These are phyloP conservation scores for Magnaporthiopsis incrustans DNA, from an alignment of 2,329 filamentous ascomycete genomes.

Conservation along the genomic window DNA sequence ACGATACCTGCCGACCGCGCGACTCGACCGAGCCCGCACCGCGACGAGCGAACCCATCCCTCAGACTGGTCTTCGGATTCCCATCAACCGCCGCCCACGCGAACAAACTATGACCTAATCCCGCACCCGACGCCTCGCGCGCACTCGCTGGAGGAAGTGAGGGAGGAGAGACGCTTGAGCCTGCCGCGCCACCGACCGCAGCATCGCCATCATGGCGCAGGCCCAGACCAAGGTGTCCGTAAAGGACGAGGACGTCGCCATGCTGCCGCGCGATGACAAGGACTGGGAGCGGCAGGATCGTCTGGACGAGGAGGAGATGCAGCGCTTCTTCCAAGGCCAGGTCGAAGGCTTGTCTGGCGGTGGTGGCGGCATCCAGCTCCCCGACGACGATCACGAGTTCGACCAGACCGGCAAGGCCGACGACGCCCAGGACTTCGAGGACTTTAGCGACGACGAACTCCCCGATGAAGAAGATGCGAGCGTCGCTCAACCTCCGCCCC, in stretches of 20 bases:
- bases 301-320: constrained; percentile 1
- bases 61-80: not conserved
- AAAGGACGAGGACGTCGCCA: not conserved
- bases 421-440: constrained; percentile 81
- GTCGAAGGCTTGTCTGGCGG: not conserved
- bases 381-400: constrained; percentile 26
- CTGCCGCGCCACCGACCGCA: not conserved
- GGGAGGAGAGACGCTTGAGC: not conserved
- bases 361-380: constrained; percentile 2
- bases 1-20: not conserved
- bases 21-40: not conserved
- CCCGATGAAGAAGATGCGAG: constrained; percentile 64
- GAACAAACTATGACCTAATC: constrained; percentile 6
- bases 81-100: not conserved
- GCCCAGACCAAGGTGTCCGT: not conserved
- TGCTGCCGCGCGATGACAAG: constrained; percentile 1
- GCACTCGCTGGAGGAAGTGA: not conserved
- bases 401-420: constrained; percentile 75
- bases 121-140: constrained; percentile 3
- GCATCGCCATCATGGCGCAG: constrained; percentile 1
- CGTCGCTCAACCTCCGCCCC: constrained; percentile 15
- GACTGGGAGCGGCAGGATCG: constrained; percentile 3
- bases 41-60: not conserved
- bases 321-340: not conserved
- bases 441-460: constrained; percentile 89